phyloP scores from a whole-genome alignment of 371 early-diverging fungal species.

The Mucor irregularis region DNA sequence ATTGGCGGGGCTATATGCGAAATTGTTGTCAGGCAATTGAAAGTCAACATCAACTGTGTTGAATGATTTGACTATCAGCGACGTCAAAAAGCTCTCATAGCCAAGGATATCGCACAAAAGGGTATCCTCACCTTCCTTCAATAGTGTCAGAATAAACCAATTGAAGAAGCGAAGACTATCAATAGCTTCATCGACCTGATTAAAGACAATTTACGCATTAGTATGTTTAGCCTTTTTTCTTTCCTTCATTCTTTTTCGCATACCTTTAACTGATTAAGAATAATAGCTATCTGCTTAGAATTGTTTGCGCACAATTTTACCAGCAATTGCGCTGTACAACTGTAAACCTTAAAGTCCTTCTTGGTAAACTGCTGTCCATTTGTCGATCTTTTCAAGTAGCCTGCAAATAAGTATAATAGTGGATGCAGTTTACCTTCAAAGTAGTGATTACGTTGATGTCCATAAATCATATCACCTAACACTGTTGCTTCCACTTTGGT shows the following conservation, averaged over 20 bases:
- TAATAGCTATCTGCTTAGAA: conserved; percentile 24
- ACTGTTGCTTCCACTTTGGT: conserved; percentile 30
- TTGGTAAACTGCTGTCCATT: conserved; percentile 45
- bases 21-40: conserved; percentile 38
- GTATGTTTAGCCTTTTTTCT: no score
- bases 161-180: conserved; percentile 48
- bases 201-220: no score
- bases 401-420: conserved; percentile 33
- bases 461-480: conserved; percentile 12
- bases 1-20: conserved; percentile 41
- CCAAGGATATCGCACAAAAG: conserved; percentile 28
- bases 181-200: conserved; percentile 43
- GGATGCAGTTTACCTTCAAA: conserved; percentile 33
- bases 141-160: conserved; percentile 46
- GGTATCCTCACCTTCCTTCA: conserved; percentile 22
- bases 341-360: conserved; percentile 50
- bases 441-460: conserved; percentile 22
- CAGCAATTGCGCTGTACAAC: conserved; percentile 34
- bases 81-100: conserved; percentile 40
- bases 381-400: conserved; percentile 37
- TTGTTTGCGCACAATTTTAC: conserved; percentile 37
- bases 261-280: conserved; percentile 46
- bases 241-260: no score
- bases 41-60: conserved; percentile 43
- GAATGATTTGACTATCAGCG: conserved; percentile 41